Evolutionary conservation across 805 yeast genomes (phyloP).

Genomic region (Yamadazyma laniorum): DNA sequence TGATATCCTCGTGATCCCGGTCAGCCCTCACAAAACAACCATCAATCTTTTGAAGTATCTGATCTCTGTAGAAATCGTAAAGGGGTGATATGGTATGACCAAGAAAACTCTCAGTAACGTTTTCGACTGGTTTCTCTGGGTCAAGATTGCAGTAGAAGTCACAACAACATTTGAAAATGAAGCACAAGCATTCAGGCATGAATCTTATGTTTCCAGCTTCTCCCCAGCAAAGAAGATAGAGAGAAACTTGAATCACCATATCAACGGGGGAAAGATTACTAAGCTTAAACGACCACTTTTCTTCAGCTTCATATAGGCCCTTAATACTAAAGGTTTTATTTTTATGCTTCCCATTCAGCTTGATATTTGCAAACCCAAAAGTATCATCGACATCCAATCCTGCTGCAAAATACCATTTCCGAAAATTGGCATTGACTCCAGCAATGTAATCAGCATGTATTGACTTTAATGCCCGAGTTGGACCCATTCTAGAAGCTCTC

Average conservation of each 20-base stretch:
- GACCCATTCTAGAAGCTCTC: constrained; percentile 63
- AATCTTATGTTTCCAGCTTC: constrained; percentile 84
- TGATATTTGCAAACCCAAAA: constrained; percentile 32
- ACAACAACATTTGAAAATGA: constrained; percentile 77
- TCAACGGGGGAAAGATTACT: constrained; percentile 49
- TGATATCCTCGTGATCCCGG: constrained; percentile 63
- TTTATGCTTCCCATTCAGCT: constrained; percentile 20
- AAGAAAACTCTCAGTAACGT: constrained; percentile 43
- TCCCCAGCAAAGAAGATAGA: constrained; percentile 82
- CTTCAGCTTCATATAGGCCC: constrained; percentile 44
- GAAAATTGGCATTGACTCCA: constrained; percentile 64
- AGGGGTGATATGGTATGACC: constrained; percentile 75
- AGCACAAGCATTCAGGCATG: constrained; percentile 87
- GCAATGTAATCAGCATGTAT: constrained; percentile 76
- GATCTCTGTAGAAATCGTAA: constrained; percentile 58
- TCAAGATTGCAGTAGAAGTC: constrained; percentile 58
- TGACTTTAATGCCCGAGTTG: constrained; percentile 53
- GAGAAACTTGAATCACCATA: constrained; percentile 59
- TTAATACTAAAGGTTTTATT: constrained; percentile 7
- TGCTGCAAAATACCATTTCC: constrained; percentile 77
- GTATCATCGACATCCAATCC: constrained; percentile 61
- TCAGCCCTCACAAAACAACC: constrained; percentile 48
- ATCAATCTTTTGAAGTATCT: constrained; percentile 45
- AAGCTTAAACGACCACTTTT: constrained; percentile 54
- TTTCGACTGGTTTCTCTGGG: constrained; percentile 25